phyloP scores from a whole-genome alignment of 1,284 basidiomycete genomes.

The Testicularia cyperi region DNA sequence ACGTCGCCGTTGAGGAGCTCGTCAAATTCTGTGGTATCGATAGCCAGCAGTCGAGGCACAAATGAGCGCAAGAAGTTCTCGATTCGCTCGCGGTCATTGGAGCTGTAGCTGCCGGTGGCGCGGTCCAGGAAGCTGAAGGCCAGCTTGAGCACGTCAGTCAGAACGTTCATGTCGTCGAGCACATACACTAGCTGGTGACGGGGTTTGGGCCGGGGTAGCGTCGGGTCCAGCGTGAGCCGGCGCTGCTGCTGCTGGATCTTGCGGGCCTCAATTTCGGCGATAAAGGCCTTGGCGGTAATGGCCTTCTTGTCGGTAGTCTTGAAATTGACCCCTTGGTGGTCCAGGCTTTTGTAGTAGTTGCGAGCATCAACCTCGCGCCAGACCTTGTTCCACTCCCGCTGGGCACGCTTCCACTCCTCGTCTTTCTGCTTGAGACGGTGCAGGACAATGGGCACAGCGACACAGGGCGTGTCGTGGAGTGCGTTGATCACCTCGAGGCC shows the following conservation, averaged over 20 bases:
- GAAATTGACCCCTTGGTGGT: constrained; percentile 92
- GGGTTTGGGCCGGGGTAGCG: constrained; percentile 49
- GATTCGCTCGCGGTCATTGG: constrained; percentile 76
- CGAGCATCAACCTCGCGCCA: constrained; percentile 96
- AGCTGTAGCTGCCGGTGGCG: constrained; percentile 68
- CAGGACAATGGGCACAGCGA: constrained; percentile 89
- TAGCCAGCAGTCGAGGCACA: constrained; percentile 78
- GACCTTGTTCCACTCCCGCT: constrained; percentile 93
- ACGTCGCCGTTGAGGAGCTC: constrained; percentile 45
- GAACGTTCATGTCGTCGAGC: constrained; percentile 75
- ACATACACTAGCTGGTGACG: constrained; percentile 73
- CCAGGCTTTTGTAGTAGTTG: constrained; percentile 88
- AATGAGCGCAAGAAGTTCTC: constrained; percentile 84
- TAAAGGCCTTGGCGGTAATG: constrained; percentile 84
- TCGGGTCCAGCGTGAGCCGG: constrained; percentile 47
- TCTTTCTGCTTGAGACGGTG: constrained; percentile 88
- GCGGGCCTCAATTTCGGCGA: constrained; percentile 80
- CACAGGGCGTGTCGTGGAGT: constrained; percentile 85
- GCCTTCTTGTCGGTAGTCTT: constrained; percentile 95
- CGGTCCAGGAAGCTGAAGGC: constrained; percentile 87
- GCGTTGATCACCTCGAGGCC: constrained; percentile 84
- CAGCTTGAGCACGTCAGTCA: constrained; percentile 86
- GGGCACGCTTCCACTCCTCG: constrained; percentile 93
- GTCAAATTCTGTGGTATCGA: constrained; percentile 66
- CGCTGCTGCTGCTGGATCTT: constrained; percentile 71